Conservation (phyloP, 345 rosid genomes). For the Excoecaria cochinchinensis region DNA sequence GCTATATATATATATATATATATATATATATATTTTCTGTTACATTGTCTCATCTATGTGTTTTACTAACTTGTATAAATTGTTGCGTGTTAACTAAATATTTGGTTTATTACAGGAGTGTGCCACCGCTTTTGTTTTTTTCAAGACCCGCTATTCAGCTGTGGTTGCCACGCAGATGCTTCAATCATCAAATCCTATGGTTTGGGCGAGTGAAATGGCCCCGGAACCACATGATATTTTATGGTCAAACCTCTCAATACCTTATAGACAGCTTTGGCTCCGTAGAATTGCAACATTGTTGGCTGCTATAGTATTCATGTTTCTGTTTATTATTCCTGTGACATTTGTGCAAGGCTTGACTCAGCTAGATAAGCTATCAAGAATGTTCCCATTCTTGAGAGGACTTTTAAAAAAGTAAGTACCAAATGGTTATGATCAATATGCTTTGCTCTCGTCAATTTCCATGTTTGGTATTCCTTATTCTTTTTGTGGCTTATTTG, state of each 20-base stretch:
- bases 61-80: not conserved
- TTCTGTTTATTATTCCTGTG: constrained; percentile 74
- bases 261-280: constrained; percentile 83
- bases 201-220: constrained; percentile 87
- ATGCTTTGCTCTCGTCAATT: constrained; percentile 3
- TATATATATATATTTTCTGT: not conserved
- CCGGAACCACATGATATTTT: constrained; percentile 91
- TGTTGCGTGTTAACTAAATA: not conserved
- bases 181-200: constrained; percentile 87
- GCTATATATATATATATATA: not conserved
- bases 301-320: constrained; percentile 67
- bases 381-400: constrained; percentile 60
- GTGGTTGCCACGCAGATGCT: constrained; percentile 72
- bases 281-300: constrained; percentile 64
- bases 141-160: constrained; percentile 87
- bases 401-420: constrained; percentile 61
- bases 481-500: not conserved
- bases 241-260: constrained; percentile 84
- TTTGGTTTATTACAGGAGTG: constrained; percentile 55
- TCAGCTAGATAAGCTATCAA: constrained; percentile 56
- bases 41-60: not conserved
- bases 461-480: not conserved
- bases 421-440: constrained; percentile 9
- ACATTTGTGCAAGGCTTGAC: constrained; percentile 77
- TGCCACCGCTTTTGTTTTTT: constrained; percentile 88